These are phyloP conservation scores for Rhodotorula sp. DNA, from an alignment of 1,284 basidiomycete genomes.

Conservation along the genomic window DNA sequence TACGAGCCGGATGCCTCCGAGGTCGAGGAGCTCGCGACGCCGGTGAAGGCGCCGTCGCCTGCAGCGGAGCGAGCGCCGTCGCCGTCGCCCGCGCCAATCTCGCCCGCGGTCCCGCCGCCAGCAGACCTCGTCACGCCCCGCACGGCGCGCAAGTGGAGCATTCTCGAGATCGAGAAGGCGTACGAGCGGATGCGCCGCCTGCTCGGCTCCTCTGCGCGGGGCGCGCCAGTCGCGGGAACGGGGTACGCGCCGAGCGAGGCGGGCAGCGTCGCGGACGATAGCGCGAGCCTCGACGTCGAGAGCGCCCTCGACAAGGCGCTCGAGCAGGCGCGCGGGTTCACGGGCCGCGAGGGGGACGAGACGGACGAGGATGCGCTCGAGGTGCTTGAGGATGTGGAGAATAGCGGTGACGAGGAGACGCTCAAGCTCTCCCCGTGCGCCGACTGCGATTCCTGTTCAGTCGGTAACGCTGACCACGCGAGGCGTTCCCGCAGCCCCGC, in stretches of 20 bases:
- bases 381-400: neutral
- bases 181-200: constrained; percentile 35
- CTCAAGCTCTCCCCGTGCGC: neutral
- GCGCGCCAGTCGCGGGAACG: neutral
- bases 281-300: constrained; percentile 1
- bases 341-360: neutral
- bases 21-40: too few relatives aligned
- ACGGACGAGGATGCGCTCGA: neutral
- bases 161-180: constrained; percentile 12
- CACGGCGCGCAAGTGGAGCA: constrained; percentile 33
- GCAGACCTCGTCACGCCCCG: constrained; percentile 27
- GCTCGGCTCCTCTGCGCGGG: constrained; percentile 13
- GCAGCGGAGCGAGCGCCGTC: neutral
- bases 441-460: too few relatives aligned
- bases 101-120: neutral
- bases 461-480: too few relatives aligned
- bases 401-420: neutral
- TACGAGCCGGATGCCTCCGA: neutral
- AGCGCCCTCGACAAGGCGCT: constrained; percentile 6
- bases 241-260: constrained; percentile 6
- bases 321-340: constrained; percentile 8
- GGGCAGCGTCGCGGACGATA: neutral
- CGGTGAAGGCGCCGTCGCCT: neutral
- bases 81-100: neutral
- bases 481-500: neutral